Evolutionary conservation across 2,329 filamentous ascomycete genomes (phyloP).

Genomic region (Trichoderma aggressivum): DNA sequence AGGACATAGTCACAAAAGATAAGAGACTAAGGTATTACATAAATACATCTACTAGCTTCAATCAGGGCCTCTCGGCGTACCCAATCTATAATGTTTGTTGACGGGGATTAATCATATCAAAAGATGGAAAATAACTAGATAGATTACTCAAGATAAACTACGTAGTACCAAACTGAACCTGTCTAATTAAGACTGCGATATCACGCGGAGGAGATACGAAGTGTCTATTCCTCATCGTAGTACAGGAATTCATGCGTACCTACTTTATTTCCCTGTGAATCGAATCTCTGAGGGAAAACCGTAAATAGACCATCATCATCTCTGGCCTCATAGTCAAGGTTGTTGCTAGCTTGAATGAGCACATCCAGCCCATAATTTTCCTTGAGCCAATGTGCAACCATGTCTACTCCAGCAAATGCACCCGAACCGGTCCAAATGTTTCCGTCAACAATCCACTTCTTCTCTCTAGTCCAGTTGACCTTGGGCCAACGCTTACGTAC

Average conservation of each 20-base stretch:
- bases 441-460: constrained; percentile 43
- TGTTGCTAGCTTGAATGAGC: constrained; percentile 23
- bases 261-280: constrained; percentile 15
- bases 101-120: too few relatives aligned
- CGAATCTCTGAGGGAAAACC: constrained; percentile 30
- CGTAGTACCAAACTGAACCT: too few relatives aligned
- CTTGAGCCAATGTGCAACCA: constrained; percentile 40
- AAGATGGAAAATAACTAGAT: too few relatives aligned
- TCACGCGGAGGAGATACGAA: not conserved
- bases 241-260: not conserved
- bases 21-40: too few relatives aligned
- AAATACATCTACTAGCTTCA: too few relatives aligned
- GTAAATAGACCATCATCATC: constrained; percentile 30
- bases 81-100: too few relatives aligned
- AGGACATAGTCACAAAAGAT: too few relatives aligned
- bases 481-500: constrained; percentile 34
- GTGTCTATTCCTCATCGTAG: not conserved
- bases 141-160: too few relatives aligned
- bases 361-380: constrained; percentile 33
- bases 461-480: constrained; percentile 42
- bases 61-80: too few relatives aligned
- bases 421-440: constrained; percentile 47
- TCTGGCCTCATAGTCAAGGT: constrained; percentile 36
- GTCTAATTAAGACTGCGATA: not conserved
- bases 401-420: constrained; percentile 45